These are phyloP conservation scores for Gloeophyllum trabeum DNA, from an alignment of 768 basidiomycete genomes.

Conservation along the genomic window DNA sequence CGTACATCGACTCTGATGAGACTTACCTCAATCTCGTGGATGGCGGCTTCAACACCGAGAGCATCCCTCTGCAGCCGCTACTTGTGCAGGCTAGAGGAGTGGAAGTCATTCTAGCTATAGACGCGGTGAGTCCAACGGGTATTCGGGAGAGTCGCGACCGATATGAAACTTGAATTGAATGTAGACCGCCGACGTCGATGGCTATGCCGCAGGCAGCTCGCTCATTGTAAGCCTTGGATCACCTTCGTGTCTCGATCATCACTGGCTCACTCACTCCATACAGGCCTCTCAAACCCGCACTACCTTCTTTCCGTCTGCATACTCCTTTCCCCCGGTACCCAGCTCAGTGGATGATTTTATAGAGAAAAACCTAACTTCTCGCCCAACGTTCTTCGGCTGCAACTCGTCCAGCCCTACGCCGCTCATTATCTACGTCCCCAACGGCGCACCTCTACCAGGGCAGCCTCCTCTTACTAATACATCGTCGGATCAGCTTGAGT, in stretches of 20 bases:
- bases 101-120: conserved; percentile 73
- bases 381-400: conserved; percentile 67
- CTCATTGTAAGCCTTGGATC: no score
- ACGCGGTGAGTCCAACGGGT: no score
- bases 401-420: conserved; percentile 32
- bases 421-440: conserved; percentile 48
- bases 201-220: no score
- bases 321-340: conserved; percentile 10
- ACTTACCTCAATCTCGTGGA: conserved; percentile 55
- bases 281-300: conserved; percentile 27
- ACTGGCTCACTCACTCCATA: no score
- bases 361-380: conserved; percentile 13
- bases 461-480: conserved; percentile 30
- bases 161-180: no score
- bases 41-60: conserved; percentile 59
- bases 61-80: conserved; percentile 60
- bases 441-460: conserved; percentile 32
- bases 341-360: conserved; percentile 13
- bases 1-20: conserved; percentile 42
- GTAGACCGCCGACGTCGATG: no score
- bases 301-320: conserved; percentile 14
- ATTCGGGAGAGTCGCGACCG: no score
- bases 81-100: conserved; percentile 57
- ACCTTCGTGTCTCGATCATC: no score
- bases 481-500: conserved; percentile 22